Evolutionary conservation across 2,329 filamentous ascomycete species (phyloP).

Genomic region (Aspergillus ruber): DNA sequence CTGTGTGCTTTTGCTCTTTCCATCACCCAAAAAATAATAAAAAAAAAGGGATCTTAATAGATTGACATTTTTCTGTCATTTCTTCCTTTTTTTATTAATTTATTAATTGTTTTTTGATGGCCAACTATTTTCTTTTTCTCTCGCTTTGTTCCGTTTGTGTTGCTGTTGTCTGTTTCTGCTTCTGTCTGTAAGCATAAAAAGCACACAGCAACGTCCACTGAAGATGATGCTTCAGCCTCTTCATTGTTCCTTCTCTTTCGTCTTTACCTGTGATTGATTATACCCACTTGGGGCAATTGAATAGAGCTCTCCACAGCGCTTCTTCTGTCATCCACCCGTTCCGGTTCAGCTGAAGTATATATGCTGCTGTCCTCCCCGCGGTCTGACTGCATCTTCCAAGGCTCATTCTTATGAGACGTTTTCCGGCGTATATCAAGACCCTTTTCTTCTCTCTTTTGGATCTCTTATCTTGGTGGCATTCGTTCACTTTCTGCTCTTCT

Average conservation of each 20-base stretch:
- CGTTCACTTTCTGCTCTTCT: not conserved
- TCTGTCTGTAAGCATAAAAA: slow-evolving; percentile 6
- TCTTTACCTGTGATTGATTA: not conserved
- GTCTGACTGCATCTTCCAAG: not conserved
- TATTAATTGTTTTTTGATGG: not conserved
- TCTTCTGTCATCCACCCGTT: not conserved
- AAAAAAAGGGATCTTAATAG: not conserved
- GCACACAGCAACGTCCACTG: not conserved
- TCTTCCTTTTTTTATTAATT: slow-evolving; percentile 1
- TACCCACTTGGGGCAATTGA: not conserved
- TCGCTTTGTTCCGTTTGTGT: slow-evolving; percentile 1
- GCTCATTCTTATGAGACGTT: not conserved
- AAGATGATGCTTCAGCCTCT: slow-evolving; percentile 1
- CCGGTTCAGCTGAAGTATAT: not conserved
- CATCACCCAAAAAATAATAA: not conserved
- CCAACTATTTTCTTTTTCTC: not conserved
- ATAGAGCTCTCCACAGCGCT: not conserved
- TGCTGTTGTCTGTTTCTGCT: not conserved
- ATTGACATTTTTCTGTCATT: slow-evolving; percentile 1
- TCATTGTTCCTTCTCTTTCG: not conserved
- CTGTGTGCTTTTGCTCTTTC: not conserved
- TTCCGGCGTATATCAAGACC: not conserved
- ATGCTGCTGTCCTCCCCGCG: not conserved
- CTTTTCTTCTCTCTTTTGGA: not conserved
- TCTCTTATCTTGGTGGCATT: not conserved